Base-by-base conservation (phyloP, 2,329 filamentous ascomycete genomes). In the Daldinia eschscholtzii region DNA sequence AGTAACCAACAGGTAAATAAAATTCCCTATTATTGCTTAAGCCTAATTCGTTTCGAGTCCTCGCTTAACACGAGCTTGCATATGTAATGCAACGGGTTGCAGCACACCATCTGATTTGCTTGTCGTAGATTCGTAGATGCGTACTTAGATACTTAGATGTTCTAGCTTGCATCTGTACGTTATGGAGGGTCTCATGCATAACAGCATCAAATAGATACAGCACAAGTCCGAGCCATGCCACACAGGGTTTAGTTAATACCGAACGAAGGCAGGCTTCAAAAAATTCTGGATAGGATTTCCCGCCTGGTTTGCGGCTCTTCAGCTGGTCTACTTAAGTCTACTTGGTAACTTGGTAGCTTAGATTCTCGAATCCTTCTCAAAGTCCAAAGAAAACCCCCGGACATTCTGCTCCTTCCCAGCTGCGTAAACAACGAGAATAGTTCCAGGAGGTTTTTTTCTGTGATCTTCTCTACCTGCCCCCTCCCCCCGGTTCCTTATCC, bases 11-110 rank as follows among this genome's bases (percentile, higher is more conserved):
- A 37, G 4, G 20, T 23, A 42, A 57, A 53, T 56, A 41, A 60
- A 23, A 57, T 12, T 20, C 15, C 28, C 53, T 35, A 42, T 15
- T 46, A 37, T 48, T 28, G 57, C 57, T 59, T 59, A 48, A 28
- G 26, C 26, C 15, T 52, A 52, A 60, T 13, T 52, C 30, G 44
- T 67, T 52, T 52, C 33, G 9, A 57, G 13, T 41, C 23, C 42
- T 67, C 62, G 65, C 68, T 63, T 61, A 55, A 44, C 15, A 58
- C 62, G 28, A 66, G 68, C 68, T 23, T 61, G 65, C 68, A 69
- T 68, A 61, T 62, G 59, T 39, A 41, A 39, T 59, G 61, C 42
- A 57, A 18, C 15, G 7, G 28, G 20, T 61, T 61, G 44, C 52
- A 58, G 23, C 65, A 58, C 65, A 65, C 68, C 62, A 70, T 64